Conservation (phyloP, 1,139 yeast species). For the Debaryomyces subglobosus region DNA sequence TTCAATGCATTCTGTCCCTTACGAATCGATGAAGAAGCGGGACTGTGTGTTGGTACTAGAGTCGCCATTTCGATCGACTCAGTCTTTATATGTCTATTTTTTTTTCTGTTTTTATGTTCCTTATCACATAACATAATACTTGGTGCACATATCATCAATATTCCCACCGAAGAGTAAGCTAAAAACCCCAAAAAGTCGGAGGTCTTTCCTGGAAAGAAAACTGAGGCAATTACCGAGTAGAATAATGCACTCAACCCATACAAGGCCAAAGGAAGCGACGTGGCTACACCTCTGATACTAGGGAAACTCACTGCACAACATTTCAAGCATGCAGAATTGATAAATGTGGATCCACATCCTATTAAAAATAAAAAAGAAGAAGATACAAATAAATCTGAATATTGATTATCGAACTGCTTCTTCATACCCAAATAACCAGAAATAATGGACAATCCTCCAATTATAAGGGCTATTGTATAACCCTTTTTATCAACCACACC, state of each 20-base stretch:
- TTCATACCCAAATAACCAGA: constrained; percentile 52
- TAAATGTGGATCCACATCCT: constrained; percentile 59
- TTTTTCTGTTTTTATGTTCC: constrained; percentile 26
- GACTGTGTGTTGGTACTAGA: constrained; percentile 2
- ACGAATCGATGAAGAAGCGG: not conserved
- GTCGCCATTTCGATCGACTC: constrained; percentile 20
- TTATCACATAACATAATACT: constrained; percentile 47
- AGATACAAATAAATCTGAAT: constrained; percentile 36
- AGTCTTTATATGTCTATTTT: constrained; percentile 7
- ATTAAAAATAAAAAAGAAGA: constrained; percentile 43
- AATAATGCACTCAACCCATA: constrained; percentile 64
- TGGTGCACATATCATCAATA: constrained; percentile 51
- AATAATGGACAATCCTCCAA: constrained; percentile 49
- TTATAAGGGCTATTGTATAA: constrained; percentile 43
- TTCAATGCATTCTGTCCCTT: not conserved
- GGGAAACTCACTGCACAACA: constrained; percentile 64
- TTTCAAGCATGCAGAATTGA: constrained; percentile 55
- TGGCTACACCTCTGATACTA: constrained; percentile 58
- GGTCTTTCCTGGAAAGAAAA: constrained; percentile 55
- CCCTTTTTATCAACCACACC: constrained; percentile 58
- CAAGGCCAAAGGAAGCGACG: constrained; percentile 60
- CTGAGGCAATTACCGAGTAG: constrained; percentile 51
- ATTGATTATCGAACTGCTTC: constrained; percentile 41
- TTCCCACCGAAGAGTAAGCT: constrained; percentile 40
- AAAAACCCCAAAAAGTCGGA: constrained; percentile 51